Evolutionary conservation across 2,329 filamentous ascomycete species (phyloP), one percentile per base, ranked within the genome.

Genomic region (Cladosporium sp.): DNA sequence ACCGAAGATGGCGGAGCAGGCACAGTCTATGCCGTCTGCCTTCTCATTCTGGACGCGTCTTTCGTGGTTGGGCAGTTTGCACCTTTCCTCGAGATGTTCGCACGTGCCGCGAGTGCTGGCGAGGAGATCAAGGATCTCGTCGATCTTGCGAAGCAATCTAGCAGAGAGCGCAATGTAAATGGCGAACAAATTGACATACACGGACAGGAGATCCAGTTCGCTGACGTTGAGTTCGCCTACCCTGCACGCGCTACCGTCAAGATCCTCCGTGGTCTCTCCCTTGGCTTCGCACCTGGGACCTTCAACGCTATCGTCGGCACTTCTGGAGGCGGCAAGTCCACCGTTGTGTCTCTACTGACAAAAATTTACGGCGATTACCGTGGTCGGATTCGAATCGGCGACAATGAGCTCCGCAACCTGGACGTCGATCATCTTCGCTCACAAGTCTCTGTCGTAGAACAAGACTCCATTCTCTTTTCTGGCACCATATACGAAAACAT

Each of bases 11-110:
- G 66, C 7, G 61, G 61, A 14, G 77, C 76, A 22, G 77, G 77
- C 33, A 78, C 76, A 1, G 72, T 82, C 13, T 85, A 84, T 58
- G 83, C 81, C 0, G 82, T 84, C 31, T 80, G 85, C 10, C 82
- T 85, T 49, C 70, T 85, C 31, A 78, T 85, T 9, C 73, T 85
- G 1, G 82, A 85, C 57, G 80, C 81, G 22, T 82, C 81, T 8
- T 79, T 86, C 45, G 76, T 85, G 33, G 72, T 86, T 19, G 81
- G 82, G 31, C 77, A 78, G 49, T 80, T 85, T 46, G 82, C 81
- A 0, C 83, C 83, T 0, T 76, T 85, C 45, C 68, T 86, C 11
- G 80, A 82, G 66, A 76, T 64, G 60, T 80, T 73, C 62, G 72
- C 70, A 65, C 70, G 70, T 32, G 82, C 82, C 0, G 74, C 80